Base-by-base conservation (phyloP, 805 yeast species). In the Wickerhamiella kurtzmanii region DNA sequence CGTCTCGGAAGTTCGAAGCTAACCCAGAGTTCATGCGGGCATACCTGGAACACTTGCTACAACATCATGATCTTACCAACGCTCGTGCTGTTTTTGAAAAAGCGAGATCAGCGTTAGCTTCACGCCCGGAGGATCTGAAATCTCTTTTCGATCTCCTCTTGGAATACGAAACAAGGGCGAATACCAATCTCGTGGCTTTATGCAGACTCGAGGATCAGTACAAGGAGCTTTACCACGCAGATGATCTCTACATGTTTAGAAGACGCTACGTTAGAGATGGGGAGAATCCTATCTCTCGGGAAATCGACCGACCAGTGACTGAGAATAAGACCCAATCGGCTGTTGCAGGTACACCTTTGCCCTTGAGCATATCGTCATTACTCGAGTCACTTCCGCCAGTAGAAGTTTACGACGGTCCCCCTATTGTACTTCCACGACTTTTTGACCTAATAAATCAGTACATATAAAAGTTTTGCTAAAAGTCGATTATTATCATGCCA, bases 51-150 rank as follows among this genome's bases (percentile, higher is more conserved):
- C 88, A 82, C 58, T 66, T 92, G 52, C 73, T 86, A 18, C 66
- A 72, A 50, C 69, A 74, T 22, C 81, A 80, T 58, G 82, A 80
- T 56, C 88, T 78, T 65, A 65, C 82, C 57, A 72, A 82, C 56
- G 82, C 87, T 16, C 80, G 89, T 55, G 83, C 86, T 6, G 70
- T 86, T 35, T 81, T 89, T 60, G 97, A 92, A 62, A 73, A 82
- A 2, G 77, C 87, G 0, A 69, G 82, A 8, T 75, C 80, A 8
- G 61, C 65, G 1, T 65, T 61, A n/a, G 62, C 57, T 16, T 46
- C 66, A 71, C 41, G 83, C 81, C 64, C 72, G 83, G 43, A 67
- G 72, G 44, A 80, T 4, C 79, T 59, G 94, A 88, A 52, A 69
- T 81, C 1, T 73, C 22, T 38, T 9, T 38, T 38, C 19, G 41